Percentiles rank a stretch among this genome's conserved stretches.
These are phyloP conservation scores for Mortierella hygrophila DNA, from an alignment of 192 early-diverging fungal genomes.

Conservation along the genomic window DNA sequence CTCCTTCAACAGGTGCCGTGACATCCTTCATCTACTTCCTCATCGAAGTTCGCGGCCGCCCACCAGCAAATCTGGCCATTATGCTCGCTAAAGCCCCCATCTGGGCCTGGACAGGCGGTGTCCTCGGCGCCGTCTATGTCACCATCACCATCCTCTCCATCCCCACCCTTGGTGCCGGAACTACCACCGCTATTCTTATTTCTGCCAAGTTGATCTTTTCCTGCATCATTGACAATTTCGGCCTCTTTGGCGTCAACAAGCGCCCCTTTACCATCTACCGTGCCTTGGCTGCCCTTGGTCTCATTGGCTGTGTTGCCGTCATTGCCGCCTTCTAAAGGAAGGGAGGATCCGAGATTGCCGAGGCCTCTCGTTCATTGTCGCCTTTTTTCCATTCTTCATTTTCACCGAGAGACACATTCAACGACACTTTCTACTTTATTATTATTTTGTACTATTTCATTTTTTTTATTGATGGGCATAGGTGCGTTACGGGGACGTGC, in stretches of 20 bases:
- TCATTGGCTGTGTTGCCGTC: slow-evolving; percentile 60
- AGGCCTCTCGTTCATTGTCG: background rate
- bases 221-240: slow-evolving; percentile 67
- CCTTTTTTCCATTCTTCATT: background rate
- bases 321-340: slow-evolving; percentile 36
- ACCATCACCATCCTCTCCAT: slow-evolving; percentile 65
- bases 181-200: slow-evolving; percentile 63
- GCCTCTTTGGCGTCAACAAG: slow-evolving; percentile 57
- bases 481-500: slow-evolving; percentile 10
- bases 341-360: background rate
- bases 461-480: slow-evolving; percentile 18
- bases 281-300: slow-evolving; percentile 57
- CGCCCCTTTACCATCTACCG: slow-evolving; percentile 60
- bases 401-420: background rate
- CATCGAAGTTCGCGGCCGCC: slow-evolving; percentile 45
- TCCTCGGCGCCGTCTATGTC: slow-evolving; percentile 58
- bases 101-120: slow-evolving; percentile 67
- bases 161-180: slow-evolving; percentile 65
- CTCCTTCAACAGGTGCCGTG: slow-evolving; percentile 24
- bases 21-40: slow-evolving; percentile 43
- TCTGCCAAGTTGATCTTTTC: slow-evolving; percentile 65
- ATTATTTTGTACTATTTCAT: background rate
- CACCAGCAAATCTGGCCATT: slow-evolving; percentile 31
- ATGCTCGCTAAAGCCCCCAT: slow-evolving; percentile 56
- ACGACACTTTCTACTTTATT: background rate